Conservation (phyloP, 805 yeast genomes). For the Blastobotrys peoriensis region DNA sequence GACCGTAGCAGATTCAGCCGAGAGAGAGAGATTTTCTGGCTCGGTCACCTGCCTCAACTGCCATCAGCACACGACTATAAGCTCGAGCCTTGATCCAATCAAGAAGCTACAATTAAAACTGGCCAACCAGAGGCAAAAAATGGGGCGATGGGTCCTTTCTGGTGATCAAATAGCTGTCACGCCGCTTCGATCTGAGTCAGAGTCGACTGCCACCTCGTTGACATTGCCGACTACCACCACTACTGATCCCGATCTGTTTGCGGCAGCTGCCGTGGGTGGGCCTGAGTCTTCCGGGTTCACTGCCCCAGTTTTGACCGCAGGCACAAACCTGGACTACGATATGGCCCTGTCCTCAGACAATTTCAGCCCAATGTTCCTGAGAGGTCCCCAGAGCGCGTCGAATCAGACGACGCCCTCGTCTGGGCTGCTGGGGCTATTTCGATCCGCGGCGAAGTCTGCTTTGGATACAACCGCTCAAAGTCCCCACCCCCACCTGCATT, state of each 20-base stretch:
- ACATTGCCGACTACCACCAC: too few relatives aligned
- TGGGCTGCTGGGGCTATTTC: not conserved
- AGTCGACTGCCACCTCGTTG: too few relatives aligned
- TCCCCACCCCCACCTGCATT: too few relatives aligned
- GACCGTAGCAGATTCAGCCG: not conserved
- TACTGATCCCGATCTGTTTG: too few relatives aligned
- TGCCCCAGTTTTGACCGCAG: not conserved
- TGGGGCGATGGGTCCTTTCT: not conserved
- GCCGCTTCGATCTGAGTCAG: too few relatives aligned
- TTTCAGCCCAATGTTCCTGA: not conserved
- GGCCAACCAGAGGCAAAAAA: not conserved
- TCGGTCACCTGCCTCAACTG: slow-evolving; percentile 1
- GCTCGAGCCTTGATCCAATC: not conserved
- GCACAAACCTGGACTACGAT: not conserved
- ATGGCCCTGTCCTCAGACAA: too few relatives aligned
- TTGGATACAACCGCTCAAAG: too few relatives aligned
- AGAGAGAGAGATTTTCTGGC: not conserved
- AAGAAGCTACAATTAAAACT: slow-evolving; percentile 1
- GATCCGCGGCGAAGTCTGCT: not conserved
- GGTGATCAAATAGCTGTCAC: not conserved
- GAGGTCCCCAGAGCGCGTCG: not conserved
- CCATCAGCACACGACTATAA: not conserved
- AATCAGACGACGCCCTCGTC: not conserved
- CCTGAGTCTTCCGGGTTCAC: too few relatives aligned
- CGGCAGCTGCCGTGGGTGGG: too few relatives aligned